Conservation (phyloP, 352 stramenopile species). For the Globisporangium cylindrosporum region DNA sequence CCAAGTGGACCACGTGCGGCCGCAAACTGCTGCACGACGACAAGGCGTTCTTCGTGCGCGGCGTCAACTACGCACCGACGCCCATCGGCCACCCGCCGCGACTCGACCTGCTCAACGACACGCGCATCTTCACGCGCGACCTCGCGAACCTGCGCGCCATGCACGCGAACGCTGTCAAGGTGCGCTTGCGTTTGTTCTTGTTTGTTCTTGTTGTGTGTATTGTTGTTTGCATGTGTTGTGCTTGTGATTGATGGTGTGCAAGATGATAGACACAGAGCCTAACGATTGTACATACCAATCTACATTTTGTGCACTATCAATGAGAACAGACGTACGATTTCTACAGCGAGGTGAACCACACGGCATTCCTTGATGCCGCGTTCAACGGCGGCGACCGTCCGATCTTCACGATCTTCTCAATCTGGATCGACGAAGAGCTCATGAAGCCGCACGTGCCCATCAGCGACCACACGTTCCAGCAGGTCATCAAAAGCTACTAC, state of each 20-base stretch:
- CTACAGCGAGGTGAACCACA: slow-evolving; percentile 47
- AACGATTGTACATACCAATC: background rate
- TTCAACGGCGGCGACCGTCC: slow-evolving; percentile 54
- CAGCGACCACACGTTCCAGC: slow-evolving; percentile 35
- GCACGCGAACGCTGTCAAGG: slow-evolving; percentile 67
- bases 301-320: background rate
- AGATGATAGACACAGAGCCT: background rate
- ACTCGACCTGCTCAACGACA: slow-evolving; percentile 54
- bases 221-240: background rate
- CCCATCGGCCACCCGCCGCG: slow-evolving; percentile 52
- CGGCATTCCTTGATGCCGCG: slow-evolving; percentile 52
- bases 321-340: slow-evolving; percentile 51
- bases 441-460: slow-evolving; percentile 37
- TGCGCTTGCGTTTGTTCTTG: background rate
- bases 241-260: background rate
- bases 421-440: slow-evolving; percentile 64
- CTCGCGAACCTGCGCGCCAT: slow-evolving; percentile 67
- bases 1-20: slow-evolving; percentile 53
- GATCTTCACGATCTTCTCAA: slow-evolving; percentile 70
- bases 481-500: slow-evolving; percentile 52
- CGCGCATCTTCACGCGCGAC: slow-evolving; percentile 56
- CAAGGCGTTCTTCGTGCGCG: slow-evolving; percentile 63
- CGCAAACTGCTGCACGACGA: slow-evolving; percentile 61
- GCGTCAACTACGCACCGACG: slow-evolving; percentile 71
- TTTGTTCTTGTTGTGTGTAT: background rate